Conservation (phyloP, 78 protist species). For the Pelomyxa schiedti region DNA sequence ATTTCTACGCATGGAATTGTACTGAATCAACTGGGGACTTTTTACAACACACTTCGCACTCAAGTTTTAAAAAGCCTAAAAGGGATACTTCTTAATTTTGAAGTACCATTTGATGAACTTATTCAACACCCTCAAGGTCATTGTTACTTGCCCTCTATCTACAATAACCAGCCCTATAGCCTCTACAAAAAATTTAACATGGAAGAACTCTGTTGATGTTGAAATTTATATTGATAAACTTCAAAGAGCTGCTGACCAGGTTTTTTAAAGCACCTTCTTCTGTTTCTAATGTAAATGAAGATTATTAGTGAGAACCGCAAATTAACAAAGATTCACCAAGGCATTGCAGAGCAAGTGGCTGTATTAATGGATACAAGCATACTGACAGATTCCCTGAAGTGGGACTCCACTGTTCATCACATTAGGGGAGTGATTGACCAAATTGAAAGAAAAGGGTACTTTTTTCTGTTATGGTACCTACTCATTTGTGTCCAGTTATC, state of each 20-base stretch:
- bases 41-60: constrained; percentile 52
- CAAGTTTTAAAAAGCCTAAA: constrained; percentile 52
- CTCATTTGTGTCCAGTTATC: too few species aligned
- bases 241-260: constrained; percentile 33
- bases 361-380: not conserved
- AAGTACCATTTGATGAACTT: constrained; percentile 12
- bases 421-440: constrained; percentile 11
- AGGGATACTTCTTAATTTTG: constrained; percentile 38
- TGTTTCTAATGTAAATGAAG: too few species aligned
- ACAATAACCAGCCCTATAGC: too few species aligned
- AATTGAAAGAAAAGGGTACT: not conserved
- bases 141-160: not conserved
- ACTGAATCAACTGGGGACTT: constrained; percentile 66
- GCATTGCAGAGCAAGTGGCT: not conserved
- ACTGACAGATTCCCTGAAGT: not conserved
- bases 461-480: constrained; percentile 1
- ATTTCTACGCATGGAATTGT: constrained; percentile 35
- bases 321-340: not conserved
- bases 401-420: constrained; percentile 29
- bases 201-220: constrained; percentile 24
- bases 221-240: constrained; percentile 23
- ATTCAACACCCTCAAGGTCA: not conserved
- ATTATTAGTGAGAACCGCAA: constrained; percentile 41
- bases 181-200: constrained; percentile 14
- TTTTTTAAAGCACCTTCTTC: too few species aligned